phyloP scores from a whole-genome alignment of 1,284 basidiomycete genomes.

The Golubevia sp. region DNA sequence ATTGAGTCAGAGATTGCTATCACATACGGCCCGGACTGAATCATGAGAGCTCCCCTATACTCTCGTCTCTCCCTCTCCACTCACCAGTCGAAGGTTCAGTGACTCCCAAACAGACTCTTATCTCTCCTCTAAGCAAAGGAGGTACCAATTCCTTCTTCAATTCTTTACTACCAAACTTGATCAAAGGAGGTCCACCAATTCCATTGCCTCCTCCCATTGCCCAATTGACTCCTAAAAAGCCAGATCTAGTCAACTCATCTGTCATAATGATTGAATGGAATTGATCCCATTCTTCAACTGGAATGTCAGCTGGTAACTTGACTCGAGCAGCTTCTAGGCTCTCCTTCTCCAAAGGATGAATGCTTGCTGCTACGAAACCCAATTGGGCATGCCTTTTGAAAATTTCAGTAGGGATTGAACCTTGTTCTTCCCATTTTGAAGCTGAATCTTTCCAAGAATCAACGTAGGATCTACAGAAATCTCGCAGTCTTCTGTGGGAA shows the following conservation, averaged over 20 bases:
- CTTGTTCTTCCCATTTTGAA: conserved; percentile 9
- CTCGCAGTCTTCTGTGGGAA: conserved; percentile 10
- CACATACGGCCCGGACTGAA: no score
- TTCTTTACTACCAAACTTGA: no score
- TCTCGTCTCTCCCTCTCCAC: no score
- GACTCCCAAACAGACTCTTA: conserved; percentile 6
- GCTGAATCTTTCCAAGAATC: conserved; percentile 10
- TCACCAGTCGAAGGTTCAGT: conserved; percentile 9
- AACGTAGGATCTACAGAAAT: conserved; percentile 8
- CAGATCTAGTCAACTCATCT: conserved; percentile 8
- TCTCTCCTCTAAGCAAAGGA: background rate
- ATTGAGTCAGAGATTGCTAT: no score
- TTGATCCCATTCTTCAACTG: conserved; percentile 9
- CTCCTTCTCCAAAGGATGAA: conserved; percentile 6
- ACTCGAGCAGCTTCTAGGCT: conserved; percentile 5
- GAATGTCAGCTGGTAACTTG: conserved; percentile 13
- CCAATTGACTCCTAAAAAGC: background rate
- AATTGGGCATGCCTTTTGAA: background rate
- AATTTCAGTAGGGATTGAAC: background rate
- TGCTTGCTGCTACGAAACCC: conserved; percentile 8
- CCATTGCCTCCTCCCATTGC: background rate
- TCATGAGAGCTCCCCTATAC: no score
- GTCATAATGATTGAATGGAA: conserved; percentile 11
- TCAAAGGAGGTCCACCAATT: background rate
- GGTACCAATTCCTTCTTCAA: no score